Percentiles rank a stretch among this genome's conserved stretches.
phyloP scores from a whole-genome alignment of 2,329 filamentous ascomycete genomes.

The Nigrograna mackinnonii region DNA sequence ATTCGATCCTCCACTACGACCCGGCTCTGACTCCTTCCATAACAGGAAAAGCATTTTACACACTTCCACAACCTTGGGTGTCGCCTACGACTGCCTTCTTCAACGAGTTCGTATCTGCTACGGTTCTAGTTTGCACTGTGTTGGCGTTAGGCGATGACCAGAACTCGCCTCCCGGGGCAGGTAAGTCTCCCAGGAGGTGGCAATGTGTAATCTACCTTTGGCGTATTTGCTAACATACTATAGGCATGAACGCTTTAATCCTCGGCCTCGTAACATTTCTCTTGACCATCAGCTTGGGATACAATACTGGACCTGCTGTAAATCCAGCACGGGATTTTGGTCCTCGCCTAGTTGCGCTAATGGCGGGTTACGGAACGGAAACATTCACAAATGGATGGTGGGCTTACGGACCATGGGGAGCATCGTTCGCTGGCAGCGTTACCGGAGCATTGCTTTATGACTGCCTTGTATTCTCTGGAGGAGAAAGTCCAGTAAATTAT shows the following conservation, averaged over 20 bases:
- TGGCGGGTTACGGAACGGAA: conserved; percentile 67
- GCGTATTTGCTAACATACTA: conserved; percentile 70
- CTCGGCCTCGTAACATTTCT: conserved; percentile 27
- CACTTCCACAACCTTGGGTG: conserved; percentile 67
- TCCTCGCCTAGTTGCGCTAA: conserved; percentile 68
- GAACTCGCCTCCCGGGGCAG: conserved; percentile 49
- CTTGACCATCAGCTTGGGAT: conserved; percentile 27
- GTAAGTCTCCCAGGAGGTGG: conserved; percentile 63
- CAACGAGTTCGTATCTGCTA: conserved; percentile 68
- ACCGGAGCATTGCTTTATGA: conserved; percentile 33
- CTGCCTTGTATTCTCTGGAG: conserved; percentile 31
- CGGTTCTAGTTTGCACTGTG: conserved; percentile 70
- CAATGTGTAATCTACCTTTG: conserved; percentile 68
- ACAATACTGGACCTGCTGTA: conserved; percentile 52
- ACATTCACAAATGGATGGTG: conserved; percentile 30
- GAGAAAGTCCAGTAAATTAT: conserved; percentile 4
- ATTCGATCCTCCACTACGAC: conserved; percentile 66
- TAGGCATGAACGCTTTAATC: conserved; percentile 53
- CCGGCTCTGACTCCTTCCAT: conserved; percentile 31
- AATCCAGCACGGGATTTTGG: conserved; percentile 74
- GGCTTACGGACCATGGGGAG: conserved; percentile 30
- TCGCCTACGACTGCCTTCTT: conserved; percentile 70
- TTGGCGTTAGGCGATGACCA: conserved; percentile 63
- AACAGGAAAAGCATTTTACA: conserved; percentile 64
- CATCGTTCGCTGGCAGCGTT: conserved; percentile 25